Percentiles rank a stretch among this genome's conserved stretches.
These are phyloP conservation scores for Lasiosphaeria miniovina DNA, from an alignment of 495 filamentous ascomycete species.

Conservation along the genomic window DNA sequence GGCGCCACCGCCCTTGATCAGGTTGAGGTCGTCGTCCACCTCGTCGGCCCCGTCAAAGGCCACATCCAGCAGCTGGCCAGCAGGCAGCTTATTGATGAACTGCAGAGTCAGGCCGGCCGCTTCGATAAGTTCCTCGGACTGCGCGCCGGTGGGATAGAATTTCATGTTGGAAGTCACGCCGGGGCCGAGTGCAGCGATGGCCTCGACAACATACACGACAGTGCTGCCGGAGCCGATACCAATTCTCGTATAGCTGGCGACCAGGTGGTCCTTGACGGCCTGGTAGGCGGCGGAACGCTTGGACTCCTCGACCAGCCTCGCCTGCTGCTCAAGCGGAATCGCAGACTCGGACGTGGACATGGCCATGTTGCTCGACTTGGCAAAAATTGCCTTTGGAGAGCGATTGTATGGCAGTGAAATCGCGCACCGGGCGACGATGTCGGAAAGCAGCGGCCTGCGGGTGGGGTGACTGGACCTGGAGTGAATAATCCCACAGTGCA, in stretches of 20 bases:
- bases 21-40: slow-evolving; percentile 91
- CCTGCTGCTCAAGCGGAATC: slow-evolving; percentile 22
- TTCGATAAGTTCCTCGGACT: slow-evolving; percentile 79
- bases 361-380: slow-evolving; percentile 11
- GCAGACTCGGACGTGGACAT: slow-evolving; percentile 18
- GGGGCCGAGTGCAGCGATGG: slow-evolving; percentile 70
- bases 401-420: background rate
- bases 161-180: slow-evolving; percentile 59
- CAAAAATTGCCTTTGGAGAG: background rate
- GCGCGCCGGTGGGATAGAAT: slow-evolving; percentile 91
- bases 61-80: slow-evolving; percentile 60
- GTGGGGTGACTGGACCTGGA: no score
- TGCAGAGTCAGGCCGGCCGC: slow-evolving; percentile 71
- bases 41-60: slow-evolving; percentile 96
- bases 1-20: slow-evolving; percentile 95
- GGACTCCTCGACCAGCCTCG: slow-evolving; percentile 63
- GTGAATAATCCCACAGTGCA: no score
- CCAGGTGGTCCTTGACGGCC: slow-evolving; percentile 84
- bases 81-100: slow-evolving; percentile 68
- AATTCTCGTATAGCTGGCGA: slow-evolving; percentile 64
- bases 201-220: slow-evolving; percentile 92
- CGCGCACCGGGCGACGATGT: background rate
- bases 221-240: slow-evolving; percentile 95
- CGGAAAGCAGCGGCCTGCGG: background rate
- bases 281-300: slow-evolving; percentile 80